Conservation (phyloP, 306 rosid genomes). For the Cucurbita ficifolia region DNA sequence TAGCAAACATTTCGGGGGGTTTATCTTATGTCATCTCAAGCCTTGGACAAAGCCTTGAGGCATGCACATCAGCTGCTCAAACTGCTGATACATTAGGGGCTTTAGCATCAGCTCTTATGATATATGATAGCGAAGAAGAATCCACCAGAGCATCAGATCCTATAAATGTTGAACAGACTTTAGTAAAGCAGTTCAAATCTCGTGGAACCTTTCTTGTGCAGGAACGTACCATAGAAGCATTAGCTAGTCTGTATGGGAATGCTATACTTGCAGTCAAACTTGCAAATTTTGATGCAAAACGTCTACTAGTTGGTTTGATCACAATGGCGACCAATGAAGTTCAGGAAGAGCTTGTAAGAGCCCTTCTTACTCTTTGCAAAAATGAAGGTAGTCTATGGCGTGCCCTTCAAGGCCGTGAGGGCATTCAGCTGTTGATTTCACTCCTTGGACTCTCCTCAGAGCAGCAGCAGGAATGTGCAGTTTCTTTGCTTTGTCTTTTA, state of each 20-base stretch:
- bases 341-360: slow-evolving; percentile 77
- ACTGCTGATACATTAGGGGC: slow-evolving; percentile 94
- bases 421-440: slow-evolving; percentile 87
- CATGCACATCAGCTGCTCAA: slow-evolving; percentile 80
- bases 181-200: slow-evolving; percentile 68
- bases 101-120: slow-evolving; percentile 96
- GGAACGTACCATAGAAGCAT: slow-evolving; percentile 93
- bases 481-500: slow-evolving; percentile 81
- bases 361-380: slow-evolving; percentile 70
- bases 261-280: slow-evolving; percentile 55
- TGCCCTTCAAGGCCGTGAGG: slow-evolving; percentile 93
- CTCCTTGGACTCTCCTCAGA: slow-evolving; percentile 95
- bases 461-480: slow-evolving; percentile 99
- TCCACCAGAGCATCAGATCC: slow-evolving; percentile 80
- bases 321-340: slow-evolving; percentile 90
- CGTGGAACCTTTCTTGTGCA: slow-evolving; percentile 69
- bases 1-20: slow-evolving; percentile 98
- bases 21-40: slow-evolving; percentile 87
- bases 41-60: slow-evolving; percentile 98
- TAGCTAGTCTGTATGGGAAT: slow-evolving; percentile 92
- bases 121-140: slow-evolving; percentile 80
- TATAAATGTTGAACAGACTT: slow-evolving; percentile 55
- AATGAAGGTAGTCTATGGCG: slow-evolving; percentile 78
- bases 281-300: slow-evolving; percentile 73
- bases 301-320: slow-evolving; percentile 88